Conservation (phyloP, 805 yeast genomes). For the Metschnikowia aberdeeniae region DNA sequence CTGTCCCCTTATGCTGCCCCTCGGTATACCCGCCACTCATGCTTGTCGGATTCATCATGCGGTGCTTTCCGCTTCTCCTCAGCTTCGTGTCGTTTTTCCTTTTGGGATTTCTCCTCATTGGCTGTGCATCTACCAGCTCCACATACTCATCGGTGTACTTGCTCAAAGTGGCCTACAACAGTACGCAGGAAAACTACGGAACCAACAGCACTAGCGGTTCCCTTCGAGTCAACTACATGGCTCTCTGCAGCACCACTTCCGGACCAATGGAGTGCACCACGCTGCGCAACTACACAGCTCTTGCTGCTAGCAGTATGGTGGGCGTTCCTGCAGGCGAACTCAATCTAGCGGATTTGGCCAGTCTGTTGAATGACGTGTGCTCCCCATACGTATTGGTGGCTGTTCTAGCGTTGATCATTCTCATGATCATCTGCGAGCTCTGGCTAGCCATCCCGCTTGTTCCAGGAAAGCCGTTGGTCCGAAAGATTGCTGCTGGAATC, state of each 20-base stretch:
- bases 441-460: constrained; percentile 47
- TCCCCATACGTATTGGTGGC: constrained; percentile 55
- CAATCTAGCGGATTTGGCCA: constrained; percentile 47
- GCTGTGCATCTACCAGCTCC: constrained; percentile 42
- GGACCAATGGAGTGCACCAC: constrained; percentile 35
- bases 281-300: constrained; percentile 21
- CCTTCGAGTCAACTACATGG: constrained; percentile 53
- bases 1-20: constrained; percentile 7
- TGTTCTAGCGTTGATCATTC: constrained; percentile 40
- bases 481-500: constrained; percentile 31
- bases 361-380: constrained; percentile 42
- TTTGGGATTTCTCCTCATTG: constrained; percentile 51
- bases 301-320: constrained; percentile 29
- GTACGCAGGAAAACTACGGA: constrained; percentile 15
- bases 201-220: constrained; percentile 8
- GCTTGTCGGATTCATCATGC: constrained; percentile 9
- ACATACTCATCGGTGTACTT: constrained; percentile 49
- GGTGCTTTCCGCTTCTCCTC: constrained; percentile 21
- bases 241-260: constrained; percentile 46
- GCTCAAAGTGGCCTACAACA: constrained; percentile 46
- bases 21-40: constrained; percentile 13
- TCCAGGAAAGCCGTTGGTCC: constrained; percentile 38
- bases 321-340: constrained; percentile 27
- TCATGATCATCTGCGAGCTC: constrained; percentile 37
- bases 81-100: constrained; percentile 48